Conservation (phyloP, 2,329 filamentous ascomycete genomes). For the Alternaria solani region DNA sequence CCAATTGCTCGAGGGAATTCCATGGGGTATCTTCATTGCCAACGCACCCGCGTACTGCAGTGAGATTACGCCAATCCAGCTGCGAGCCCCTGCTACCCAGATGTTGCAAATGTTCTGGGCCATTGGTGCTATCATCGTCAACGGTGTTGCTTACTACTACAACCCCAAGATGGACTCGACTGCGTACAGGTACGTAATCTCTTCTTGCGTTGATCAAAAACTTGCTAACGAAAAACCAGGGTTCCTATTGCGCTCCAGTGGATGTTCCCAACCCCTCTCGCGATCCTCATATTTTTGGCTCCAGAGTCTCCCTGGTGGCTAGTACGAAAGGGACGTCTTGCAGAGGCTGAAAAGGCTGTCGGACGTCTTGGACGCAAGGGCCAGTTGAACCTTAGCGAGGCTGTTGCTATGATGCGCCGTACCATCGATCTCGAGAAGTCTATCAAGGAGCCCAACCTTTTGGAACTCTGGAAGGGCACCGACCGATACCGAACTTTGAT, state of each 20-base stretch:
- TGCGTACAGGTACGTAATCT: slow-evolving; percentile 33
- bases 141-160: slow-evolving; percentile 64
- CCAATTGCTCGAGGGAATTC: slow-evolving; percentile 68
- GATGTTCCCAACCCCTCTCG: slow-evolving; percentile 55
- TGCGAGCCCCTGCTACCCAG: slow-evolving; percentile 66
- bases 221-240: slow-evolving; percentile 24
- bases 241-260: slow-evolving; percentile 53
- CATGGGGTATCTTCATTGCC: slow-evolving; percentile 73
- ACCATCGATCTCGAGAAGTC: slow-evolving; percentile 63
- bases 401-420: slow-evolving; percentile 68
- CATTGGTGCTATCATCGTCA: slow-evolving; percentile 68
- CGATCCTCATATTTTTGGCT: slow-evolving; percentile 56
- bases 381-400: slow-evolving; percentile 54
- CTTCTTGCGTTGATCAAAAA: background rate
- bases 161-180: slow-evolving; percentile 35
- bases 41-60: slow-evolving; percentile 69
- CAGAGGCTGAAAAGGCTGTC: slow-evolving; percentile 57
- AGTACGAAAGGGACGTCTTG: slow-evolving; percentile 54
- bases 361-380: slow-evolving; percentile 58
- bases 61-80: slow-evolving; percentile 67
- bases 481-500: slow-evolving; percentile 64
- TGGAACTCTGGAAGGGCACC: slow-evolving; percentile 65
- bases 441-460: slow-evolving; percentile 56
- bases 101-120: slow-evolving; percentile 74
- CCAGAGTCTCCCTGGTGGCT: slow-evolving; percentile 64